Percentiles rank a stretch among this genome's conserved stretches.
phyloP scores from a whole-genome alignment of 2,329 filamentous ascomycete species.

The Diaporthe helianthi region DNA sequence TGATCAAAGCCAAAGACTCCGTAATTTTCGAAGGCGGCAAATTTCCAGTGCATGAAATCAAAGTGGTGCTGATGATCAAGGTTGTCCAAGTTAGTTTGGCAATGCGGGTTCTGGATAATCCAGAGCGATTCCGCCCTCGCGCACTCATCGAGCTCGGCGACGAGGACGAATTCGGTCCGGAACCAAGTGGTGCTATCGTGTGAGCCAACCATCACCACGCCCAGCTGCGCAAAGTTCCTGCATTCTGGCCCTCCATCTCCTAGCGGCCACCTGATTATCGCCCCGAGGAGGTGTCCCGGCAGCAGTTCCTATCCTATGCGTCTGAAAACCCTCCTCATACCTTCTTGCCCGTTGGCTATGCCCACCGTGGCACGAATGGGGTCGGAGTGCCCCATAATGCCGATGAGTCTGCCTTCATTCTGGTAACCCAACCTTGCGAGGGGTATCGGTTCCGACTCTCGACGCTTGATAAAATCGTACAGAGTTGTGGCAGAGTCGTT shows the following conservation, averaged over 20 bases:
- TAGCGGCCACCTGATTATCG: not conserved
- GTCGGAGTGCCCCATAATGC: not conserved
- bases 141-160: not conserved
- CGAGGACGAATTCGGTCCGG: not conserved
- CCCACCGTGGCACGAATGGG: not conserved
- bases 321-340: too few species aligned
- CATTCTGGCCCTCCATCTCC: too few species aligned
- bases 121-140: not conserved
- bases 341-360: not conserved
- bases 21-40: too few species aligned
- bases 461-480: not conserved
- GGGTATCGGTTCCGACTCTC: not conserved
- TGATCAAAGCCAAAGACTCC: too few species aligned
- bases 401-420: not conserved
- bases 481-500: not conserved
- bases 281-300: not conserved
- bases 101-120: not conserved
- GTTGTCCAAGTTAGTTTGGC: too few species aligned
- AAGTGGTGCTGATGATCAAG: too few species aligned
- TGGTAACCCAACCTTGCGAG: not conserved
- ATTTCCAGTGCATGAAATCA: too few species aligned
- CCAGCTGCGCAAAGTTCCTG: not conserved
- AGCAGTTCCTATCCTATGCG: not conserved
- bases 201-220: not conserved
- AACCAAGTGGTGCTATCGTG: not conserved